Evolutionary conservation across 768 basidiomycete genomes (phyloP).

Genomic region (Xerocomus spinulosus): DNA sequence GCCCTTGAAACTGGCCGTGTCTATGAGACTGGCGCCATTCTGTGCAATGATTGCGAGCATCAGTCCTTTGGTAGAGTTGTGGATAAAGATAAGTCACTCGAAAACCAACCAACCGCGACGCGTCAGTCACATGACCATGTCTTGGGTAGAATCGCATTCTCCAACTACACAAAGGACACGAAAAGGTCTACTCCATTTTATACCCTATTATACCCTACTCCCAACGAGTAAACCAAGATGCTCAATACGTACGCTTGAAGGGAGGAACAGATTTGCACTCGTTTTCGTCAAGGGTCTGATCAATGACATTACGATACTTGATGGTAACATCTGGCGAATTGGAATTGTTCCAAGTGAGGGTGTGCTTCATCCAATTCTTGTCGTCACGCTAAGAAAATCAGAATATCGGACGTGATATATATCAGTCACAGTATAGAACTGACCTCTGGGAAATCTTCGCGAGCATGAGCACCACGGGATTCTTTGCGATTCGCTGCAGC

Average conservation of each 20-base stretch:
- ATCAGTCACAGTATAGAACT: conserved; percentile 16
- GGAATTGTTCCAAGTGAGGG: conserved; percentile 84
- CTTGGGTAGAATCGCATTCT: conserved; percentile 14
- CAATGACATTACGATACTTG: conserved; percentile 84
- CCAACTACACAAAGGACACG: conserved; percentile 8
- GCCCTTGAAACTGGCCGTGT: conserved; percentile 45
- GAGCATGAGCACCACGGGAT: conserved; percentile 97
- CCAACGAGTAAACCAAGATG: background rate
- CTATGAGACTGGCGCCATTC: conserved; percentile 44
- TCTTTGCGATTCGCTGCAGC: conserved; percentile 93
- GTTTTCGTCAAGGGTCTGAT: conserved; percentile 84
- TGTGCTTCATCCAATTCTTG: conserved; percentile 91
- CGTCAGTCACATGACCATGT: conserved; percentile 21
- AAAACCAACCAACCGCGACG: conserved; percentile 11
- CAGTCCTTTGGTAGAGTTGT: background rate
- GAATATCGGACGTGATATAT: background rate
- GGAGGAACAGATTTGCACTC: conserved; percentile 98
- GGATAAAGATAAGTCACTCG: background rate
- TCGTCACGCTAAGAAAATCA: conserved; percentile 72
- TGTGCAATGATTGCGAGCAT: conserved; percentile 58
- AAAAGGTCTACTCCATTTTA: conserved; percentile 5
- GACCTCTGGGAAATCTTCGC: conserved; percentile 96
- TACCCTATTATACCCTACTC: background rate
- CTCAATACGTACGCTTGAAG: conserved; percentile 91
- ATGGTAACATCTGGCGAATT: conserved; percentile 80